Conservation (phyloP, 1,284 basidiomycete genomes). For the Limonomyces culmigenus region DNA sequence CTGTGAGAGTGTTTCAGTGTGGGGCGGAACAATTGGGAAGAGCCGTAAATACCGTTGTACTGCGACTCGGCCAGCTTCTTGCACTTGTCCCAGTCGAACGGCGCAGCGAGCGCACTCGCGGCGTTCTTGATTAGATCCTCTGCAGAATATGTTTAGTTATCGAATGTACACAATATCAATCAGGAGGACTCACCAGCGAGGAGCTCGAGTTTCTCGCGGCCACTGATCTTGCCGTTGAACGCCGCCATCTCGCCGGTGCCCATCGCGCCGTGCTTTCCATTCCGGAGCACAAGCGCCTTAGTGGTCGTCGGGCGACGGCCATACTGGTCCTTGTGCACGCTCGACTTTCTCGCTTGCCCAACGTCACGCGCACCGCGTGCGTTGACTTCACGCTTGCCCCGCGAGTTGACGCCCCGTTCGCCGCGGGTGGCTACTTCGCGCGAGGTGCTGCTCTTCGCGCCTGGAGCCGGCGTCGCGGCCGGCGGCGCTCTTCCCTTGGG, state of each 20-base stretch:
- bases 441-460: neutral
- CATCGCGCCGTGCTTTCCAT: slow-evolving; percentile 51
- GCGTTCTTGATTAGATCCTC: slow-evolving; percentile 49
- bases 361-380: too few relatives aligned
- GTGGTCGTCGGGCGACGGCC: slow-evolving; percentile 43
- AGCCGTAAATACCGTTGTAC: slow-evolving; percentile 38
- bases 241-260: slow-evolving; percentile 51
- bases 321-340: slow-evolving; percentile 26
- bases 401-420: slow-evolving; percentile 27
- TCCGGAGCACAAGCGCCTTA: slow-evolving; percentile 53
- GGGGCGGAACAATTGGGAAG: neutral
- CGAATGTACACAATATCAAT: neutral
- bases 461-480: too few relatives aligned
- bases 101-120: slow-evolving; percentile 37
- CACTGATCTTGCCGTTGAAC: slow-evolving; percentile 39
- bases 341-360: too few relatives aligned
- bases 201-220: slow-evolving; percentile 62
- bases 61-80: slow-evolving; percentile 54
- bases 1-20: slow-evolving; percentile 15
- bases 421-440: slow-evolving; percentile 36
- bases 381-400: slow-evolving; percentile 13
- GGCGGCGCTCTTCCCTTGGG: too few relatives aligned
- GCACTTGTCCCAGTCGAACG: slow-evolving; percentile 44
- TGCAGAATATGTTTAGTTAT: slow-evolving; percentile 11
- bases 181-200: slow-evolving; percentile 36